phyloP scores from a whole-genome alignment of 31 red algal genomes.

The Odonthalia washingtoniensis region DNA sequence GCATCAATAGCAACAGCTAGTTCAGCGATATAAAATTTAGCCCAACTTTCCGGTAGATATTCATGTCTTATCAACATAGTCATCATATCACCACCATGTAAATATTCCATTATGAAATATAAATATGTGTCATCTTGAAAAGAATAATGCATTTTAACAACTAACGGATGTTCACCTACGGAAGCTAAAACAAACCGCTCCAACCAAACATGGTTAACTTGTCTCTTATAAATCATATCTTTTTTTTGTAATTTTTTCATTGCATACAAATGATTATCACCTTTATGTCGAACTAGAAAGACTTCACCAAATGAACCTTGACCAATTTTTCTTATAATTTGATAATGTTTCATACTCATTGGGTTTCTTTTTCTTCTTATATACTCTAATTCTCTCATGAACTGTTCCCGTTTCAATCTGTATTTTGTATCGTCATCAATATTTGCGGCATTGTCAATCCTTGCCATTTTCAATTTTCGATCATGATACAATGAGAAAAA shows the following conservation, averaged over 20 bases:
- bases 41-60: slow-evolving; percentile 81
- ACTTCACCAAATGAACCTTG: slow-evolving; percentile 95
- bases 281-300: slow-evolving; percentile 86
- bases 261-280: slow-evolving; percentile 72
- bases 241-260: slow-evolving; percentile 95
- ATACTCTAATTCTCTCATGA: slow-evolving; percentile 77
- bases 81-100: slow-evolving; percentile 97
- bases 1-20: slow-evolving; percentile 90
- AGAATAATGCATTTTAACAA: slow-evolving; percentile 83
- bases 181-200: slow-evolving; percentile 93
- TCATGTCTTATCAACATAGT: slow-evolving; percentile 90
- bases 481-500: slow-evolving; percentile 72
- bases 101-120: slow-evolving; percentile 96
- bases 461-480: slow-evolving; percentile 55
- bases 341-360: slow-evolving; percentile 82
- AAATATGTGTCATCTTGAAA: slow-evolving; percentile 94
- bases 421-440: slow-evolving; percentile 62
- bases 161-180: slow-evolving; percentile 82
- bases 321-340: slow-evolving; percentile 87
- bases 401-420: slow-evolving; percentile 64
- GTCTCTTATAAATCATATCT: slow-evolving; percentile 90
- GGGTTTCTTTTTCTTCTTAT: slow-evolving; percentile 74
- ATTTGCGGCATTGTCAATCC: slow-evolving; percentile 59
- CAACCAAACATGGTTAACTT: slow-evolving; percentile 93
- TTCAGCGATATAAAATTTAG: slow-evolving; percentile 96